Conservation (phyloP, 1,139 yeast genomes). For the Yamadazyma sp. region DNA sequence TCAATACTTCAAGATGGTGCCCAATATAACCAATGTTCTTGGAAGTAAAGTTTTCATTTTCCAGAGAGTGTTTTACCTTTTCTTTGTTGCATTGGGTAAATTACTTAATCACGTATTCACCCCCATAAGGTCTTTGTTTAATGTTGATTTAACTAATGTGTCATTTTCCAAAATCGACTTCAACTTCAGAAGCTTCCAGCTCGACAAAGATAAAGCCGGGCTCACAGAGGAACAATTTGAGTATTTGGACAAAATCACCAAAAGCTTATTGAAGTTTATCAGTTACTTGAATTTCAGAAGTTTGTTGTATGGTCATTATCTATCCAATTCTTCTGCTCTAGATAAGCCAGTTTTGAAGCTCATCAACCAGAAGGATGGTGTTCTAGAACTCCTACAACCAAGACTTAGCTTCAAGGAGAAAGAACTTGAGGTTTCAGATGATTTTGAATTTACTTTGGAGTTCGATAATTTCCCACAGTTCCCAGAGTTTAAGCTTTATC, state of each 20-base stretch:
- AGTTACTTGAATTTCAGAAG: conserved; percentile 30
- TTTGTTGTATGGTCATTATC: conserved; percentile 26
- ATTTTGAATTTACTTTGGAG: conserved; percentile 16
- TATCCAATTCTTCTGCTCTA: conserved; percentile 22
- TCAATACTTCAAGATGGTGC: conserved; percentile 37
- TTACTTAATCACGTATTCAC: conserved; percentile 33
- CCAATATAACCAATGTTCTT: conserved; percentile 33
- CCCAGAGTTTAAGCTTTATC: conserved; percentile 18
- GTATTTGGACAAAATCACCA: conserved; percentile 18
- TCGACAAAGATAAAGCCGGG: conserved; percentile 17
- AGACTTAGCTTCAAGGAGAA: conserved; percentile 24
- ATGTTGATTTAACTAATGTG: conserved; percentile 37
- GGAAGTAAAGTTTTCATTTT: conserved; percentile 30
- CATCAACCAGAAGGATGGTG: conserved; percentile 19
- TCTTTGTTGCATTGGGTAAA: conserved; percentile 36
- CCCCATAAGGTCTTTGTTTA: conserved; percentile 33
- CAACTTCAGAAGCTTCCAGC: conserved; percentile 22
- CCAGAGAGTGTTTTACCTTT: conserved; percentile 34
- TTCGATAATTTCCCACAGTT: conserved; percentile 26
- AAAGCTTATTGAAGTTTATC: conserved; percentile 25
- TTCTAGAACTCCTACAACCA: conserved; percentile 20
- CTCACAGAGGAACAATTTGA: conserved; percentile 19
- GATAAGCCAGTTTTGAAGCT: conserved; percentile 20
- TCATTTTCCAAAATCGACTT: conserved; percentile 34
- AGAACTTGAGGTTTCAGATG: conserved; percentile 14